Evolutionary conservation across 1,284 basidiomycete species (phyloP).

Genomic region (Wallemia hederae): DNA sequence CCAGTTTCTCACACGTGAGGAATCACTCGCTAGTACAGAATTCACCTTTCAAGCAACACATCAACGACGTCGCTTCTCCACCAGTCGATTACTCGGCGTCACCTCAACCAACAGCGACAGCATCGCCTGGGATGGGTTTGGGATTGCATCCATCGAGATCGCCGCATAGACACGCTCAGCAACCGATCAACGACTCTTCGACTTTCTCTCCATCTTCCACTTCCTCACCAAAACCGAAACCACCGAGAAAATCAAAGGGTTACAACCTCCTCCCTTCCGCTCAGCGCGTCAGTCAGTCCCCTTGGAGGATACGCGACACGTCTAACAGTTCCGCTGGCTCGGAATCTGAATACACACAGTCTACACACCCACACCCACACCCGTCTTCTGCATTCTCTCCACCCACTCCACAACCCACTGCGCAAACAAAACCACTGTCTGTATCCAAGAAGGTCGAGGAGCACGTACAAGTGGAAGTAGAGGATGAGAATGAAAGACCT

Average conservation of each 20-base stretch:
- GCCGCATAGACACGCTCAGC: not conserved
- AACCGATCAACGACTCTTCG: not conserved
- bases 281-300: not conserved
- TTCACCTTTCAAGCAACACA: conserved; percentile 44
- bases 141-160: not conserved
- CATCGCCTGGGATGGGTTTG: not conserved
- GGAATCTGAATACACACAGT: not conserved
- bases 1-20: conserved; percentile 50
- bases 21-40: conserved; percentile 59
- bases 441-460: not conserved
- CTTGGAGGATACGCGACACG: not conserved
- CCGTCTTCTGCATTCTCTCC: not conserved
- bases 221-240: not conserved
- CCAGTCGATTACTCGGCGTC: not conserved
- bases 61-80: not conserved
- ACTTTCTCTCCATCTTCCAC: too few relatives aligned
- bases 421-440: not conserved
- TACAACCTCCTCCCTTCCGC: not conserved
- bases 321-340: not conserved
- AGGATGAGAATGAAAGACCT: not conserved
- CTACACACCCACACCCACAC: not conserved
- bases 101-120: not conserved
- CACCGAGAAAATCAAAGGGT: not conserved
- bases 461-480: not conserved
- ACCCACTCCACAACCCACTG: not conserved